Evolutionary conservation across 2,329 filamentous ascomycete genomes (phyloP).

Genomic region (Aspergillus caelatus): DNA sequence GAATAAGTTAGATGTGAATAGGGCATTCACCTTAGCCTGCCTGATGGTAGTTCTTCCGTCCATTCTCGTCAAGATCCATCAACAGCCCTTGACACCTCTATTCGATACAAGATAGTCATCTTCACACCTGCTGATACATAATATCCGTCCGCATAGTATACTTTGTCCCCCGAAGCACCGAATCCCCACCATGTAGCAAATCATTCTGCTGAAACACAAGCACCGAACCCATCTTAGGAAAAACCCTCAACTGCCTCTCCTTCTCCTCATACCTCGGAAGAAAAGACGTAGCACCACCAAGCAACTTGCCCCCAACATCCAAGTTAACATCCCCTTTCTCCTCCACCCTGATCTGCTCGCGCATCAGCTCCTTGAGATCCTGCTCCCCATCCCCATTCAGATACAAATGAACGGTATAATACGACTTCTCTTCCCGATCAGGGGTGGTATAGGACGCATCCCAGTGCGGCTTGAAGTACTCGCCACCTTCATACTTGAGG

Average conservation of each 20-base stretch:
- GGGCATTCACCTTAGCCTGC: too few relatives aligned
- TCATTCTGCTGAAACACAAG: constrained; percentile 60
- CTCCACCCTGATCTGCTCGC: constrained; percentile 23
- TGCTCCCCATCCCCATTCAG: constrained; percentile 51
- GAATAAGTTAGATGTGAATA: too few relatives aligned
- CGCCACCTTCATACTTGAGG: constrained; percentile 69
- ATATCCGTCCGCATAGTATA: constrained; percentile 60
- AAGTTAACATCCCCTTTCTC: constrained; percentile 23
- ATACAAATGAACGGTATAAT: constrained; percentile 61
- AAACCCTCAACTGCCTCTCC: constrained; percentile 43
- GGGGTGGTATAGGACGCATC: constrained; percentile 66
- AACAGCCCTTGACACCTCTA: not conserved
- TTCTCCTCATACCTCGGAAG: constrained; percentile 35
- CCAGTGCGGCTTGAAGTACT: constrained; percentile 74
- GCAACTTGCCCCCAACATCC: constrained; percentile 37
- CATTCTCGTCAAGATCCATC: not conserved
- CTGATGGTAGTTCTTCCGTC: too few relatives aligned
- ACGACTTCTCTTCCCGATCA: constrained; percentile 53
- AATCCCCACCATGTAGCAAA: constrained; percentile 58
- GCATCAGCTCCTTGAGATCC: constrained; percentile 30
- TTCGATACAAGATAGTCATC: not conserved
- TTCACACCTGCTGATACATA: constrained; percentile 47
- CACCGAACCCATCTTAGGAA: constrained; percentile 55
- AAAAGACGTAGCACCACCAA: constrained; percentile 60
- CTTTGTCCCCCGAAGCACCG: constrained; percentile 57